Evolutionary conservation across 164 flowering plant species (phyloP), one percentile per base, ranked within the genome.

Genomic region (Kingdonia uniflora): DNA sequence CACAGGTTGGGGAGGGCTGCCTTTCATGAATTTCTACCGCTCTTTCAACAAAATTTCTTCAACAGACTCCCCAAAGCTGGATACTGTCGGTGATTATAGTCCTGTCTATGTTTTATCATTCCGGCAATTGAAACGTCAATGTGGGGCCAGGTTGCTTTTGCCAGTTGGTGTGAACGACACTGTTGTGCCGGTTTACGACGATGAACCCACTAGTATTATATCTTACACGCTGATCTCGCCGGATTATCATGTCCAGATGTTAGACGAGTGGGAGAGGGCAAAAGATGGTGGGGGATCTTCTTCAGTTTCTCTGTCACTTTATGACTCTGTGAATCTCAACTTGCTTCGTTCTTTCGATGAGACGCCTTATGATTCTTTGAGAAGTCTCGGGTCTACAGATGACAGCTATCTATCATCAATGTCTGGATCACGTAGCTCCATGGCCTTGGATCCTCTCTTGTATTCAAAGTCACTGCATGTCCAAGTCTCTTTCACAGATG

Each of bases 191-290:
- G 85, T 94, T 58, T 85, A 72, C 77, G 99, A 94, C 65, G 95
- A 89, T 72, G 99, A 94, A 61, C 97, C 97, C 26, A 80, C 99
- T n/a, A 94, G 99, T 69, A 62, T 81, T 19, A 89, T 94, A 58
- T 52, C 97, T 14, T 85, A 81, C 69, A 86, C 85, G 14, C 62
- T 94, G 26, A 51, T 64, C 22, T 81, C 90, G 26, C 77, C 62
- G 7, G 82, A 80, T 22, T 94, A 94, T 71, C 73, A 69, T 67
- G 52, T 5, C 21, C 88, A 83, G 67, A 43, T 83, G 35, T 70
- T 71, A 40, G 86, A 73, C 50, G 97, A 90, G 21, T 58, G 64
- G 58, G 89, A 79, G 54, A 82, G 71, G 58, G 49, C 58, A 19
- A 84, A 65, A 68, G 86, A 82, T 19, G 37, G 61, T 46, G 56